These are phyloP conservation scores for Dioscorea cayenensis DNA, from an alignment of 116 monocot species.

Conservation along the genomic window DNA sequence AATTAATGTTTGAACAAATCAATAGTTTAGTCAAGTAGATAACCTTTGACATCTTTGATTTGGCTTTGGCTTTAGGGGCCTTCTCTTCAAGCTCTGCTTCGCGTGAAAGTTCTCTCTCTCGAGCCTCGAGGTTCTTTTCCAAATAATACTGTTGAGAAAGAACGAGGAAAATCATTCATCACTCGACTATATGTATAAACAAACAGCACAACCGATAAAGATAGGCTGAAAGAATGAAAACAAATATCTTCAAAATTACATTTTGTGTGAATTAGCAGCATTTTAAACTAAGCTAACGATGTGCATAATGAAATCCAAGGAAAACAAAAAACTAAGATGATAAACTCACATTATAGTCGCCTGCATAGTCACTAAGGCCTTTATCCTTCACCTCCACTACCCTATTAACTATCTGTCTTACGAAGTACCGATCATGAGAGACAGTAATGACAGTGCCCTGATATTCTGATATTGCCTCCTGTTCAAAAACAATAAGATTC, in stretches of 20 bases:
- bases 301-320: no score
- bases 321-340: not conserved
- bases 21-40: not conserved
- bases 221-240: no score
- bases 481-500: slow-evolving; percentile 18
- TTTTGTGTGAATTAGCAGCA: no score
- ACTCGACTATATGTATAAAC: not conserved
- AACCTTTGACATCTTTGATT: slow-evolving; percentile 99
- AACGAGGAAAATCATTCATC: not conserved
- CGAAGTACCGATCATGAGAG: slow-evolving; percentile 97
- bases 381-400: slow-evolving; percentile 83
- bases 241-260: no score
- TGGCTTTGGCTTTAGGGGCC: slow-evolving; percentile 88
- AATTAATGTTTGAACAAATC: no score
- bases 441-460: slow-evolving; percentile 83
- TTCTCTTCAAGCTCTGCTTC: slow-evolving; percentile 93
- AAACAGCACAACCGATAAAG: no score
- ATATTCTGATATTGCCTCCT: slow-evolving; percentile 96
- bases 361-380: slow-evolving; percentile 74
- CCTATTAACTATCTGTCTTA: slow-evolving; percentile 90
- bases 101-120: slow-evolving; percentile 72
- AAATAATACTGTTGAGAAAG: slow-evolving; percentile 41
- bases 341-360: slow-evolving; percentile 84
- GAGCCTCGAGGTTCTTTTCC: slow-evolving; percentile 93
- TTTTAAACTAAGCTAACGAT: no score